Evolutionary conservation across 2,329 filamentous ascomycete species (phyloP).

Genomic region (Neoarthrinium moseri): DNA sequence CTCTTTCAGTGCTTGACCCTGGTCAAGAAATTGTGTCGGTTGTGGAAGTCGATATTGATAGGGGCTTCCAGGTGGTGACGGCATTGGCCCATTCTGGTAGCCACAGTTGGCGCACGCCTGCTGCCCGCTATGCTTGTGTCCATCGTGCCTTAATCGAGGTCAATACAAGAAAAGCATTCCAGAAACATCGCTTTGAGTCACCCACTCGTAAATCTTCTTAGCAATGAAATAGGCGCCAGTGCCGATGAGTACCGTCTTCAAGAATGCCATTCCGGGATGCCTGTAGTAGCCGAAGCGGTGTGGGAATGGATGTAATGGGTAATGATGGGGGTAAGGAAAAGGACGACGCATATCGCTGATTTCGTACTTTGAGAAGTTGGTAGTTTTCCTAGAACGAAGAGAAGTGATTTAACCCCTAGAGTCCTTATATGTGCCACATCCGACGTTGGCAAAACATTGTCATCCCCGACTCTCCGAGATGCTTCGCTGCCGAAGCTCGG

Average conservation of each 20-base stretch:
- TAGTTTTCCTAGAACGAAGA: too few relatives aligned
- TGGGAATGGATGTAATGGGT: conserved; percentile 1
- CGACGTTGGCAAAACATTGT: too few relatives aligned
- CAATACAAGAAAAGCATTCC: not conserved
- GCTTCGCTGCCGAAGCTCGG: too few relatives aligned
- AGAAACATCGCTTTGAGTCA: not conserved
- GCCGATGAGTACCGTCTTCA: conserved; percentile 1
- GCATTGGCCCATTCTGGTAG: not conserved
- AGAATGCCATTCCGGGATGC: not conserved
- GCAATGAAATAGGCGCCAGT: conserved; percentile 4
- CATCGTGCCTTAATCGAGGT: not conserved
- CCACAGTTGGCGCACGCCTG: not conserved
- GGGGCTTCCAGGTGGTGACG: not conserved
- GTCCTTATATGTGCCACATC: too few relatives aligned
- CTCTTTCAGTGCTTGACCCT: not conserved
- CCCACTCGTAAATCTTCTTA: not conserved
- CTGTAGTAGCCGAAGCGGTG: not conserved
- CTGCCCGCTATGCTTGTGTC: not conserved
- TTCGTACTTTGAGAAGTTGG: too few relatives aligned
- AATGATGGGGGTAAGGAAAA: not conserved
- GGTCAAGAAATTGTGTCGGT: not conserved
- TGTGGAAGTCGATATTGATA: not conserved
- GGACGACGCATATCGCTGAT: too few relatives aligned
- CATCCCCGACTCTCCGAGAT: too few relatives aligned
- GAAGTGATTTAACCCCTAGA: too few relatives aligned